Conservation (phyloP, 2,329 filamentous ascomycete species). For the Trichoderma simmonsii region DNA sequence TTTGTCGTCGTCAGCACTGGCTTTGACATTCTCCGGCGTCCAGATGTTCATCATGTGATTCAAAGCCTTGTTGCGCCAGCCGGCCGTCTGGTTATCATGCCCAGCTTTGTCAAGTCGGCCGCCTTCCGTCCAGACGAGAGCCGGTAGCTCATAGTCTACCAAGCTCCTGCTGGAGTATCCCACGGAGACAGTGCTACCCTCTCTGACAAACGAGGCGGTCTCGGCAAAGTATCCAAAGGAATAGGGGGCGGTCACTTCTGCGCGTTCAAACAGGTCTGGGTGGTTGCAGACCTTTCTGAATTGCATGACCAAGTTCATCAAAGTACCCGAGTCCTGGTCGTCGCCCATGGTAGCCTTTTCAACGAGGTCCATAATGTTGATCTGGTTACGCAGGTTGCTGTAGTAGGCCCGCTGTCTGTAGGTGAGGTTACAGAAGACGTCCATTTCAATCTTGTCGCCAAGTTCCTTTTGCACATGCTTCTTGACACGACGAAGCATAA, state of each 20-base stretch:
- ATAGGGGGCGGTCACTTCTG: conserved; percentile 84
- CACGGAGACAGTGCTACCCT: conserved; percentile 75
- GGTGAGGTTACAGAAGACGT: conserved; percentile 94
- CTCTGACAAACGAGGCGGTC: conserved; percentile 90
- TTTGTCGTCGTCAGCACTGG: conserved; percentile 57
- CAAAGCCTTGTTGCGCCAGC: conserved; percentile 76
- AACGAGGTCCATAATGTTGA: conserved; percentile 97
- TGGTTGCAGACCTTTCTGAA: conserved; percentile 99
- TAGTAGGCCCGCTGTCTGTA: conserved; percentile 96
- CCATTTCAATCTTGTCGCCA: conserved; percentile 96
- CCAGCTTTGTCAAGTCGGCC: conserved; percentile 74
- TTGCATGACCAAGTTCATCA: conserved; percentile 99
- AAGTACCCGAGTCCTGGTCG: conserved; percentile 87
- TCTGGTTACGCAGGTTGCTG: conserved; percentile 87
- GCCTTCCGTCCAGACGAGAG: conserved; percentile 75
- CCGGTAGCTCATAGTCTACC: conserved; percentile 81
- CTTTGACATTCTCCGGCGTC: conserved; percentile 71
- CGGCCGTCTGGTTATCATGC: conserved; percentile 68
- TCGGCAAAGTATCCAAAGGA: conserved; percentile 86
- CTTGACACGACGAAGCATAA: conserved; percentile 99
- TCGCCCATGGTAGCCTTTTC: conserved; percentile 95
- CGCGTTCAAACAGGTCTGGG: conserved; percentile 92
- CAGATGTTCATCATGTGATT: conserved; percentile 87
- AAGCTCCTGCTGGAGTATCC: conserved; percentile 83
- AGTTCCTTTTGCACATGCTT: conserved; percentile 99